Evolutionary conservation across 805 yeast genomes (phyloP), one percentile per base, ranked within the genome.

Genomic region (Yarrowia hollandica): DNA sequence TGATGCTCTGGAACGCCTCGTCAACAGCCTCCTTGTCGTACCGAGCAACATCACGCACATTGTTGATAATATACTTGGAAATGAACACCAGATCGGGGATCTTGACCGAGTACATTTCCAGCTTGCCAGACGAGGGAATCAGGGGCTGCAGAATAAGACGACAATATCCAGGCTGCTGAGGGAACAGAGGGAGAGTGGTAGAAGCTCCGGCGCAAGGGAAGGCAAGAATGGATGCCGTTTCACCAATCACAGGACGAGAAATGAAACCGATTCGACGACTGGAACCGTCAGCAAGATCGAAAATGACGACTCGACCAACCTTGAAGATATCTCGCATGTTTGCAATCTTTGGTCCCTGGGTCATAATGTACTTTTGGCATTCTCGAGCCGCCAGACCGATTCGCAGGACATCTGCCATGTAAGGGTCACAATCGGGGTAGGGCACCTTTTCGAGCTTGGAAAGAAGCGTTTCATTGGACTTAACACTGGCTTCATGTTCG

Each of bases 401-500:
- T 15, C 34, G 25, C 15, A 48, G 15, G 4, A 48, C 39, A 2
- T 31, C 35, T 7, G 22, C 55, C 55, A 48, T 48, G 16, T 48
- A 23, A 1, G 21, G 26, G 15, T 48, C 55, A 8, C 58, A 52
- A 8, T 48, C 55, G 5, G 58, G 44, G 14, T 35, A 52, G 7
- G 31, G 33, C n/a, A 19, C 34, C 26, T 35, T 62, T 34, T 74
- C 71, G 23, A 79, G 60, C 1, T 66, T 65, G 5, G 71, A 66
- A 31, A 88, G 69, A 34, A 81, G 73, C 7, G 73, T 75, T 42
- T 82, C 79, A 33, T 85, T 74, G 34, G 75, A 74, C 46, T 81
- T 76, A 23, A 90, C 82, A 62, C 80, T 79, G 66, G 80, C 78
- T 69, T 90, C 86, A 67, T 89, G 94, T 63, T 90, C 95, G 0